Conservation (phyloP, 2,329 filamentous ascomycete species). For the Chaetomium olivaceum region DNA sequence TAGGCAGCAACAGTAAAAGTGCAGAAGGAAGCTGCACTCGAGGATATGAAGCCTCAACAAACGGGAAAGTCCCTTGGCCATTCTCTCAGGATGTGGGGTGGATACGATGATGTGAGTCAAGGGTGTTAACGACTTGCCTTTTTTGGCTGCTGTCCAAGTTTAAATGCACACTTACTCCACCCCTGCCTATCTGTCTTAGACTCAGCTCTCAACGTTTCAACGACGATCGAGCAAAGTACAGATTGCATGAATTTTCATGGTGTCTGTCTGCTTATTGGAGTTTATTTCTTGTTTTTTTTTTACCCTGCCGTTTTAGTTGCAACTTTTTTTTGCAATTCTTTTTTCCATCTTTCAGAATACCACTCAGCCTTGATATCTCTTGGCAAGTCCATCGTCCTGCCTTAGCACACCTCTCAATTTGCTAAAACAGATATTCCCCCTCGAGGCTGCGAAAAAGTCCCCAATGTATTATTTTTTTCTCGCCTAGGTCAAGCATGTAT, state of each 20-base stretch:
- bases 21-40: not conserved
- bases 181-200: not conserved
- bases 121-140: not conserved
- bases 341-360: not conserved
- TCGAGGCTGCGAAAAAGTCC: too few relatives aligned
- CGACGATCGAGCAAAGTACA: too few relatives aligned
- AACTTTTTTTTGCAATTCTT: not conserved
- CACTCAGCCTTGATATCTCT: not conserved
- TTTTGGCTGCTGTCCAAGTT: not conserved
- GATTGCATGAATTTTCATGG: too few relatives aligned
- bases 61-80: not conserved
- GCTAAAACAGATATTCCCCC: constrained; percentile 1
- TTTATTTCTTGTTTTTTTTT: not conserved
- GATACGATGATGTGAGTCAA: not conserved
- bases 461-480: too few relatives aligned
- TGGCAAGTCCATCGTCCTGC: not conserved
- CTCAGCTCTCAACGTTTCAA: not conserved
- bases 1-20: not conserved
- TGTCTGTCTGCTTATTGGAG: too few relatives aligned
- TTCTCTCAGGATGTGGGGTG: not conserved
- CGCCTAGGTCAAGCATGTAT: too few relatives aligned
- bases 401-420: not conserved
- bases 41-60: not conserved
- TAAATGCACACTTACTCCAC: not conserved
- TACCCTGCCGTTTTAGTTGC: not conserved